Conservation (phyloP, 169 alveolate species). For the Eimeria falciformis region DNA sequence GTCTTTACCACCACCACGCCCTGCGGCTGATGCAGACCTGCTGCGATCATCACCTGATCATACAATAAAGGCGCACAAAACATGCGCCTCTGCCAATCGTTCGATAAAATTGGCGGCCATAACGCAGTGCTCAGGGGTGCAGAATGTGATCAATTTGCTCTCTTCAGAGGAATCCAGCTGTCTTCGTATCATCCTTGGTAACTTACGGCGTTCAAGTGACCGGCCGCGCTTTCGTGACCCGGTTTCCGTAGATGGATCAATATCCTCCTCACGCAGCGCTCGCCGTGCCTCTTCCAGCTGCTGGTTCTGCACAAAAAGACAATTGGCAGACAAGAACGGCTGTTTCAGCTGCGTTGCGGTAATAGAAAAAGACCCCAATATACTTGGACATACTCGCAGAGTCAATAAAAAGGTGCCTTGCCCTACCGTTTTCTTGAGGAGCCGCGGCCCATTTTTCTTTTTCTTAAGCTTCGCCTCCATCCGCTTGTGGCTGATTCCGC, state of each 20-base stretch:
- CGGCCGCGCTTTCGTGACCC: background rate
- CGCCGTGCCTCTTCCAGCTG: slow-evolving; percentile 28
- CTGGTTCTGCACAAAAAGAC: background rate
- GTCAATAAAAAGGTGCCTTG: background rate
- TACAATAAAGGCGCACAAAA: background rate
- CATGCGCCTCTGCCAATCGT: no score
- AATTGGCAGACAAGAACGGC: no score
- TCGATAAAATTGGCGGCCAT: no score
- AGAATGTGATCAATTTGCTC: no score
- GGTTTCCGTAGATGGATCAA: background rate
- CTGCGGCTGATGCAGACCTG: background rate
- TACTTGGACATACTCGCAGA: background rate
- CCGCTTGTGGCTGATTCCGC: slow-evolving; percentile 63
- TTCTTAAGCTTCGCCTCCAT: slow-evolving; percentile 60
- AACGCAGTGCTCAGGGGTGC: no score
- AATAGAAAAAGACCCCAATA: background rate
- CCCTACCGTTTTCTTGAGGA: slow-evolving; percentile 61
- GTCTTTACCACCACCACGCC: background rate
- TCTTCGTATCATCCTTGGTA: no score
- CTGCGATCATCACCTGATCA: background rate
- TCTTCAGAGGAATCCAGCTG: no score
- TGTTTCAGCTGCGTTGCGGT: background rate
- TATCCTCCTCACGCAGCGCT: background rate
- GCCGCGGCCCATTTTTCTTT: slow-evolving; percentile 64
- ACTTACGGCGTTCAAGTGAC: no score